These are phyloP conservation scores for Xylaria palmicola DNA, from an alignment of 495 filamentous ascomycete species.

Conservation along the genomic window DNA sequence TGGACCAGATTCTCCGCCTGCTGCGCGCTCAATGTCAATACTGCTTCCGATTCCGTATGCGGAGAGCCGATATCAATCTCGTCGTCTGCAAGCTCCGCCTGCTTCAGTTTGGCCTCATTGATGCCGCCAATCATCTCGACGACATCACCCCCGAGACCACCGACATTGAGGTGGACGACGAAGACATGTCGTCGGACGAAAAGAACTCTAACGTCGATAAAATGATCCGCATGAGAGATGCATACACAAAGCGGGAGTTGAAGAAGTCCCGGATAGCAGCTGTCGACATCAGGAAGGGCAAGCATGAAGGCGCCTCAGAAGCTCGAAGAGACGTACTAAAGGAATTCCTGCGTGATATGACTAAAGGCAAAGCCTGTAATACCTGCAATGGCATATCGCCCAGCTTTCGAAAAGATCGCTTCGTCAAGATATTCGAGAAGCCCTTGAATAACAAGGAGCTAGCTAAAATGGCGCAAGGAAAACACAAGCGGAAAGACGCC, in stretches of 20 bases:
- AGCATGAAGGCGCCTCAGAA: conserved; percentile 78
- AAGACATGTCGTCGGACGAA: conserved; percentile 26
- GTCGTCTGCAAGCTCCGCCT: conserved; percentile 84
- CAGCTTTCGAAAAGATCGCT: conserved; percentile 78
- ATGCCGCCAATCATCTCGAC: conserved; percentile 67
- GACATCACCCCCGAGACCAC: conserved; percentile 41
- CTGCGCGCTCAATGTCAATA: conserved; percentile 85
- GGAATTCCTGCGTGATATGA: conserved; percentile 72
- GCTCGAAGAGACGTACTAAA: conserved; percentile 73
- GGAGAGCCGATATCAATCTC: conserved; percentile 67
- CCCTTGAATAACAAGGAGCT: conserved; percentile 67
- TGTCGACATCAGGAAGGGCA: conserved; percentile 57
- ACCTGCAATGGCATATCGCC: conserved; percentile 75
- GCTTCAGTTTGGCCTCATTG: conserved; percentile 78
- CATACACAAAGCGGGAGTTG: conserved; percentile 67
- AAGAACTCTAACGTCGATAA: conserved; percentile 29
- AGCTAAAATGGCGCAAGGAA: conserved; percentile 68
- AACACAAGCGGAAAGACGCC: conserved; percentile 66
- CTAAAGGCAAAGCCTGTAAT: conserved; percentile 62
- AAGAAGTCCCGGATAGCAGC: conserved; percentile 52
- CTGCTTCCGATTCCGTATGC: conserved; percentile 78
- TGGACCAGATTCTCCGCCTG: conserved; percentile 83
- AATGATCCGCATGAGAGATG: conserved; percentile 63
- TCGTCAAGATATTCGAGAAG: conserved; percentile 90
- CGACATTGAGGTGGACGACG: conserved; percentile 27